Percentiles rank a stretch among this genome's conserved stretches.
Evolutionary conservation across 768 basidiomycete species (phyloP).

Genomic region (Daedaleopsis sinensis): DNA sequence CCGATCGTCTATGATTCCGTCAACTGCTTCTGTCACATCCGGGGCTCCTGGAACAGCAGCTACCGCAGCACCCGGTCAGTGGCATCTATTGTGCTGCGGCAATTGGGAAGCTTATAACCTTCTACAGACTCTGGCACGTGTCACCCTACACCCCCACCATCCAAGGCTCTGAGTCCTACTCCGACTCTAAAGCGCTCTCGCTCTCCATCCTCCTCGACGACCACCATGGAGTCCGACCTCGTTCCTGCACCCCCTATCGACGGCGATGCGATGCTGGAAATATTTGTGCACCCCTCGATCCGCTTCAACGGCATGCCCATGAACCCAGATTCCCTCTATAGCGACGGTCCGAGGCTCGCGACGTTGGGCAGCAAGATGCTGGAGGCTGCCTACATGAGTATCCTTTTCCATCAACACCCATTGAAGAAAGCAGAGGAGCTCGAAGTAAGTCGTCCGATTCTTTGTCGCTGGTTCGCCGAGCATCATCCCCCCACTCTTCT

Average conservation of each 20-base stretch:
- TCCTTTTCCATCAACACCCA: conserved; percentile 42
- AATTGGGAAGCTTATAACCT: conserved; percentile 9
- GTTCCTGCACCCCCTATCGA: conserved; percentile 53
- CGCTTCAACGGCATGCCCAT: conserved; percentile 36
- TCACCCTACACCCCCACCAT: conserved; percentile 19
- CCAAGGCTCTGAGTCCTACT: conserved; percentile 23
- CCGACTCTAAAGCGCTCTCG: conserved; percentile 42
- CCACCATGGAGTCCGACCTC: conserved; percentile 34
- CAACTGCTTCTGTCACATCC: background rate
- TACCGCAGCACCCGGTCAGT: conserved; percentile 16
- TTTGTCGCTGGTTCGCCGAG: background rate
- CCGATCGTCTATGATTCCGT: background rate
- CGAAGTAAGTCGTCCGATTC: conserved; percentile 25
- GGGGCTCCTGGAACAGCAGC: background rate
- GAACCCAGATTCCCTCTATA: conserved; percentile 45
- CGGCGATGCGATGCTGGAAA: conserved; percentile 61
- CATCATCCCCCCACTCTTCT: conserved; percentile 21
- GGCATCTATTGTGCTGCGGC: conserved; percentile 5
- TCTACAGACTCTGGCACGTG: conserved; percentile 26
- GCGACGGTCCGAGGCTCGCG: conserved; percentile 61
- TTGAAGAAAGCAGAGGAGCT: conserved; percentile 51
- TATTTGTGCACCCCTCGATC: conserved; percentile 72
- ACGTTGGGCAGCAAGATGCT: conserved; percentile 58
- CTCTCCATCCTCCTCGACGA: conserved; percentile 27
- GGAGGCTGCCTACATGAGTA: conserved; percentile 52